These are phyloP conservation scores for Trichophyton benhamiae DNA, from an alignment of 2,329 filamentous ascomycete species.

Conservation along the genomic window DNA sequence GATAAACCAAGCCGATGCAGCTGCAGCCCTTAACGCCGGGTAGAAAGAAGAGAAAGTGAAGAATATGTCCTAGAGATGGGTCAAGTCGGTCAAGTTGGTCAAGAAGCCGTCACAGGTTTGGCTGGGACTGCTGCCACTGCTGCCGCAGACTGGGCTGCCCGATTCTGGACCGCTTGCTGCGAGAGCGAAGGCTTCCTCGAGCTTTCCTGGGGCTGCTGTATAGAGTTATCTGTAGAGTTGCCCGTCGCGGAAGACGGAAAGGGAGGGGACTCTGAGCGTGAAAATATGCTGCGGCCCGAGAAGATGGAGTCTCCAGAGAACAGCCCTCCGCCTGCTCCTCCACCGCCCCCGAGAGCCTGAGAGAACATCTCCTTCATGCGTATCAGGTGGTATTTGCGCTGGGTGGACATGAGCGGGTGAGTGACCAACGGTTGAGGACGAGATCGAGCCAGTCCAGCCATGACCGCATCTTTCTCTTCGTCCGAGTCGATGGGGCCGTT, in stretches of 20 bases:
- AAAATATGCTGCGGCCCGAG: slow-evolving; percentile 24
- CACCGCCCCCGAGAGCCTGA: slow-evolving; percentile 43
- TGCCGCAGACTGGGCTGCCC: slow-evolving; percentile 2
- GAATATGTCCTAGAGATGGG: not conserved
- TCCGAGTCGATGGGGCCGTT: slow-evolving; percentile 82
- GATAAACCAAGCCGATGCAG: not conserved
- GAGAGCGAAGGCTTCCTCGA: slow-evolving; percentile 11
- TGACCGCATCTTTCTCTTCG: slow-evolving; percentile 82
- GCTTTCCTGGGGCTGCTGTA: slow-evolving; percentile 3
- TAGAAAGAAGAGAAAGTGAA: not conserved
- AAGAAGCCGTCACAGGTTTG: not conserved
- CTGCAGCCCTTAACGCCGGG: not conserved
- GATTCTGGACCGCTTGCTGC: slow-evolving; percentile 11
- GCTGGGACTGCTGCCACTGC: not conserved
- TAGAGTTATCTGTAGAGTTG: slow-evolving; percentile 16
- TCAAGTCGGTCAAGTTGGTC: not conserved
- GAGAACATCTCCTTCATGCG: slow-evolving; percentile 53
- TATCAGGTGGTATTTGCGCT: slow-evolving; percentile 48
- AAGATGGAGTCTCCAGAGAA: slow-evolving; percentile 29
- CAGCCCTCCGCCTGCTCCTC: slow-evolving; percentile 32
- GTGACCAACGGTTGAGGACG: slow-evolving; percentile 66
- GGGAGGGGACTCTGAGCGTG: slow-evolving; percentile 19
- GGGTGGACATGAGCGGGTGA: slow-evolving; percentile 41
- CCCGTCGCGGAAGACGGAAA: slow-evolving; percentile 18
- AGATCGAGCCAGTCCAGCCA: slow-evolving; percentile 58